Evolutionary conservation across 129 eudicot species (phyloP), one percentile per base, ranked within the genome.

Genomic region (Glebionis coronaria): DNA sequence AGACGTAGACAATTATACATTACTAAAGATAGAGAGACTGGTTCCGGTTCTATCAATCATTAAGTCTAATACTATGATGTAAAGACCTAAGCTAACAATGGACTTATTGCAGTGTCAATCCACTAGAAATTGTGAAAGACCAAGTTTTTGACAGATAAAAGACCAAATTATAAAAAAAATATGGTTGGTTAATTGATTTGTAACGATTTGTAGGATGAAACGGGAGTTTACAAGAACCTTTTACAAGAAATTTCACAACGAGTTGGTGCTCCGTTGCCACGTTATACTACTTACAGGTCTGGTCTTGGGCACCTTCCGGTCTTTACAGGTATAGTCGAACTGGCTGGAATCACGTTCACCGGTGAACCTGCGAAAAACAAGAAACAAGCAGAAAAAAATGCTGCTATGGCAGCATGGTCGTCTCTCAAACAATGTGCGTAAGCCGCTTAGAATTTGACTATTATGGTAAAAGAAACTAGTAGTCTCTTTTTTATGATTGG

Each of bases 321-420:
- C 29, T 88, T 88, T 57, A 88, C 89, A 3, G 87, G 96, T 3
- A 71, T 74, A 31, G 96, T 85, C 1, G 87, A 85, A 72, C 70
- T 88, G 20, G 96, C 96, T 4, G 85, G 93, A 61, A 77, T 88
- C 56, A 76, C 80, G 28, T 88, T 85, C 69, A 81, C 85, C 0
- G 90, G 96, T 16, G 90, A 85, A 61, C 90, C 83, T 10, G 93
- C 93, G 19, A 88, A 88, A 79, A 88, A 83, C 78, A 85, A 88
- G 59, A 88, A 85, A 68, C 96, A 88, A 81, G 96, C 93, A 2
- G 93, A 85, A 79, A 88, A 85, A 44, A 88, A 85, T 67, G 96
- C 96, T 53, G 93, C 96, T 50, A 73, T 88, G 83, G 83, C 93
- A 61, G 90, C 96, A 42, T 88, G 96, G 96, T 76, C 82, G 28